Evolutionary conservation across 2,329 filamentous ascomycete species (phyloP), one percentile per base, ranked within the genome.

Genomic region (Pseudocercospora vitis): DNA sequence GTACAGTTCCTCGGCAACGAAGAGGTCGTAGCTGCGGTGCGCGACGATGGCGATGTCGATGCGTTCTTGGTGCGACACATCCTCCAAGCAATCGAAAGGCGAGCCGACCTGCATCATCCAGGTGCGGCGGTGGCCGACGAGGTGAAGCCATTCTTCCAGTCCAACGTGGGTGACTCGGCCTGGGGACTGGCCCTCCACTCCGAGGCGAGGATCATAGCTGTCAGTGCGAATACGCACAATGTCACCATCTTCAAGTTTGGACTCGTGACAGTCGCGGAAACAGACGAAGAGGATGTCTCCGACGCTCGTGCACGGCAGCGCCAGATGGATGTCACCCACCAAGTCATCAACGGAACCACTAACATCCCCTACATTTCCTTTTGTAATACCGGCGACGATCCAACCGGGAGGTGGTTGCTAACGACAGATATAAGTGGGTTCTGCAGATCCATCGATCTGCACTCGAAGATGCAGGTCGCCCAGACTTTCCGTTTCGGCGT

Each of bases 181-280:
- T 99, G 94, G 94, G 94, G 92, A 0, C 72, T 96, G 44, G 87
- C 90, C 6, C 80, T 96, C 8, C 92, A 97, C 69, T 80, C 83
- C 57, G 76, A 85, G 58, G 89, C 89, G n/a, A 84, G 91, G 0
- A 76, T 96, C 57, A 87, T 99, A 58, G 94, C 92, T 0, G 86
- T 95, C 32, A 89, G 88, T 63, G 85, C 88, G 0, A 99, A 99
- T 68, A 81, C 79, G 0, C 75, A 77, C 18, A 65, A 74, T 12
- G 78, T 88, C 23, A 45, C 76, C 2, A 74, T 87, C 0, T 81
- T 83, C 62, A 81, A 81, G 11, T 82, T 83, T 2, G 69, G 35
- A 47, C 63, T 26, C 39, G 45, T 16, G 47, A 56, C 7, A 53
- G 58, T n/a, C 50, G 60, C 24, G 45, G 48, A 28, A 50, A 26